Evolutionary conservation across 2,329 filamentous ascomycete genomes (phyloP), one percentile per base, ranked within the genome.

Genomic region (Aureobasidium pullulans): DNA sequence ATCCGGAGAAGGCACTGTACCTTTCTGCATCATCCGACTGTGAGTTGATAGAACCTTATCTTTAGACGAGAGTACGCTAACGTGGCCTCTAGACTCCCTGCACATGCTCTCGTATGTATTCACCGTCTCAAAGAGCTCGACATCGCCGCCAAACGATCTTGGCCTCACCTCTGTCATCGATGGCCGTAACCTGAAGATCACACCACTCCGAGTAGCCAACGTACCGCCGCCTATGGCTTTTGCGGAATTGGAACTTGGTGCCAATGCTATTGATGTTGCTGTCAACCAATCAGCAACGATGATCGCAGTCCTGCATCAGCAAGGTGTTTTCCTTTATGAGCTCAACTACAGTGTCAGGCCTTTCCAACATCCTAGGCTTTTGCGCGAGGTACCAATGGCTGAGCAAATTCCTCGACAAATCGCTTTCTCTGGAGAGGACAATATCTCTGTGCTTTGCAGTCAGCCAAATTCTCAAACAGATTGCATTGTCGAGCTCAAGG

Each of bases 201-300:
- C 94, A 0, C 90, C 94, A 0, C 81, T 99, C 64, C 82, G 89
- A 63, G 81, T 86, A 52, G 88, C 90, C 11, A 96, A 94, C 67
- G 81, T 96, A 3, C 94, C 94, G 28, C 94, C 94, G 31, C 94
- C 94, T 0, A 96, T 97, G 91, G 85, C 90, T 15, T 80, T 93
- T 63, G 88, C 88, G 64, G 89, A 95, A 60, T 67, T 96, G 16
- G 67, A 76, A 11, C 73, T 88, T 31, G 76, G 82, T 13, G 80
- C 80, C 0, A 85, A 86, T 57, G 81, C 84, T 2, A 75, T 89
- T 16, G 91, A 96, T 73, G 84, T 94, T 54, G 84, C 87, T 0
- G 85, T 96, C 64, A 87, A 84, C 52, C 78, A 77, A 13, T 79
- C 81, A 49, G 85, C 87, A 50, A 80, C 79, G 1, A 77, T 79